Evolutionary conservation across 1,284 basidiomycete species (phyloP).

Genomic region (Laetiporus sulphureus): DNA sequence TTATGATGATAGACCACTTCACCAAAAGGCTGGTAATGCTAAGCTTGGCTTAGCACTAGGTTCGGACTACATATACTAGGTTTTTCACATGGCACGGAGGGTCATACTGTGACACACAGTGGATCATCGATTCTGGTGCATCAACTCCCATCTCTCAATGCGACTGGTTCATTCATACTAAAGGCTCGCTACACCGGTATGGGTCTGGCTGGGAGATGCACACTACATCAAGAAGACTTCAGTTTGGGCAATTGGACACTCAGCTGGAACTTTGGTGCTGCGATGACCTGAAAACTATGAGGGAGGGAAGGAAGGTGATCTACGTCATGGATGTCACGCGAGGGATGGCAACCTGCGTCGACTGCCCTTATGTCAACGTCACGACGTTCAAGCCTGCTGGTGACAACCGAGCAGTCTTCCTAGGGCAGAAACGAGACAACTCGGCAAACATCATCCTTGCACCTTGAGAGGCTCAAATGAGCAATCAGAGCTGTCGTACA

Average conservation of each 20-base stretch:
- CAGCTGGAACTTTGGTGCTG: conserved; percentile 42
- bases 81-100: too few species aligned
- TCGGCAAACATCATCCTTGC: conserved; percentile 32
- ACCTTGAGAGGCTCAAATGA: conserved; percentile 25
- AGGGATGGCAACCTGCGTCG: conserved; percentile 25
- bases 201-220: too few species aligned
- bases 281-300: conserved; percentile 39
- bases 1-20: too few species aligned
- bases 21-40: too few species aligned
- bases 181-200: too few species aligned
- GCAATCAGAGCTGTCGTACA: conserved; percentile 23
- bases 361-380: conserved; percentile 42
- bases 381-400: conserved; percentile 33
- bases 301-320: conserved; percentile 43
- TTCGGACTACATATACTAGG: too few species aligned
- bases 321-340: conserved; percentile 38
- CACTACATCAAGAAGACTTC: conserved; percentile 62
- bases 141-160: too few species aligned
- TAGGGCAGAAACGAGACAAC: conserved; percentile 37
- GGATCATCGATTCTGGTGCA: too few species aligned
- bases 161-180: too few species aligned
- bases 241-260: conserved; percentile 51
- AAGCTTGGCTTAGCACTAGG: too few species aligned
- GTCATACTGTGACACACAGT: too few species aligned
- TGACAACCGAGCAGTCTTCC: conserved; percentile 35